A percentile compares a stretch with the other conserved stretches of the same genome.
Conservation (phyloP, 2,329 filamentous ascomycete species). For the Calycina marina region DNA sequence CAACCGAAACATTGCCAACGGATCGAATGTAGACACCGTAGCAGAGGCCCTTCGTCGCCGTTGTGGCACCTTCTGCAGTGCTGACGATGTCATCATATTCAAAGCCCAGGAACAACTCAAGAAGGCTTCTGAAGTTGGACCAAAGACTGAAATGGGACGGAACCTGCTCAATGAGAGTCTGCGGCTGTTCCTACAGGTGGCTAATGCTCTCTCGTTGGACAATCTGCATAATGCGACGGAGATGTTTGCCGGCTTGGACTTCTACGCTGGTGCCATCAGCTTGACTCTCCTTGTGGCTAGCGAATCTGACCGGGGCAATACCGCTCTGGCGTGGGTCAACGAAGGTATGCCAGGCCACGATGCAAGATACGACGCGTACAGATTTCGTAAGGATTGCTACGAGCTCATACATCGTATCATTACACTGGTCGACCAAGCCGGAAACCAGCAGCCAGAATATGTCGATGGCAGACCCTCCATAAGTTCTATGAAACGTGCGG, state of each 20-base stretch:
- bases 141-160: conserved; percentile 62
- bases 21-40: conserved; percentile 93
- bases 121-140: conserved; percentile 64
- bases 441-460: conserved; percentile 52
- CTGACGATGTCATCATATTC: conserved; percentile 95
- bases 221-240: conserved; percentile 66
- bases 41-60: conserved; percentile 83
- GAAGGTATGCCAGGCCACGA: conserved; percentile 65
- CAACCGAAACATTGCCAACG: conserved; percentile 91
- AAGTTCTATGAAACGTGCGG: conserved; percentile 62
- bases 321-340: conserved; percentile 72
- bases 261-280: conserved; percentile 87
- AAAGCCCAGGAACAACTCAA: conserved; percentile 94
- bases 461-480: conserved; percentile 67
- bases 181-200: conserved; percentile 77
- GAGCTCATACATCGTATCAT: conserved; percentile 76
- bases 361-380: conserved; percentile 50
- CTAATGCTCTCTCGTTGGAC: conserved; percentile 63
- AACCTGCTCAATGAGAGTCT: conserved; percentile 79
- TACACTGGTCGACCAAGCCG: conserved; percentile 57
- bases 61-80: conserved; percentile 94
- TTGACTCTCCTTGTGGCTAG: conserved; percentile 71
- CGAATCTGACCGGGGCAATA: conserved; percentile 76
- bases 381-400: conserved; percentile 66
- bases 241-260: conserved; percentile 69